Percentiles rank a stretch among this genome's conserved stretches.
These are phyloP conservation scores for Forsythia viridissima DNA, from an alignment of 257 asterid species.

Conservation along the genomic window DNA sequence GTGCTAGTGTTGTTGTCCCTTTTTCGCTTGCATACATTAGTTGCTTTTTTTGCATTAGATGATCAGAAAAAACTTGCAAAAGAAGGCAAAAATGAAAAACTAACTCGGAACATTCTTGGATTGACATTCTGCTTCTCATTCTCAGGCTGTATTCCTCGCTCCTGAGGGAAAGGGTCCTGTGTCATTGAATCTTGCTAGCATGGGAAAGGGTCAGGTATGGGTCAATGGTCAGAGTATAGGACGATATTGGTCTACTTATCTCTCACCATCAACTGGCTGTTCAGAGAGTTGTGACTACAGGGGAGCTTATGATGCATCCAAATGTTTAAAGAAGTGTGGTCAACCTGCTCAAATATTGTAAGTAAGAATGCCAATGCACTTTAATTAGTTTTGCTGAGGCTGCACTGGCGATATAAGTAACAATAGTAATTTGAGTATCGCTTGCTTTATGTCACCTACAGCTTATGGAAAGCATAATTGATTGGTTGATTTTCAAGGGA, in stretches of 20 bases:
- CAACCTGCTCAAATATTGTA: constrained; percentile 83
- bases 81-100: neutral
- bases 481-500: neutral
- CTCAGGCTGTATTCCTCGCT: constrained; percentile 54
- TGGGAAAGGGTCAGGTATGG: constrained; percentile 89
- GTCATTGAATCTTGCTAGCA: constrained; percentile 59
- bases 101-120: constrained; percentile 3
- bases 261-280: constrained; percentile 72
- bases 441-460: neutral
- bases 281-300: constrained; percentile 66
- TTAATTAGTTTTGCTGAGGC: neutral
- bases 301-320: constrained; percentile 63
- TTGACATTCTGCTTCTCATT: constrained; percentile 15
- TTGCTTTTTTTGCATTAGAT: neutral
- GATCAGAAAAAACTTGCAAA: neutral
- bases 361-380: constrained; percentile 19
- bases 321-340: constrained; percentile 72
- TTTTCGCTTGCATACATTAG: neutral
- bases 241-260: constrained; percentile 77
- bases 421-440: neutral
- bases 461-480: neutral
- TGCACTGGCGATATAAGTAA: neutral
- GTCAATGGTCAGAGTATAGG: constrained; percentile 68
- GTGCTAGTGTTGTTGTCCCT: neutral
- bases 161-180: constrained; percentile 65